Conservation (phyloP, 2,329 filamentous ascomycete genomes). For the Penicillium sp. region DNA sequence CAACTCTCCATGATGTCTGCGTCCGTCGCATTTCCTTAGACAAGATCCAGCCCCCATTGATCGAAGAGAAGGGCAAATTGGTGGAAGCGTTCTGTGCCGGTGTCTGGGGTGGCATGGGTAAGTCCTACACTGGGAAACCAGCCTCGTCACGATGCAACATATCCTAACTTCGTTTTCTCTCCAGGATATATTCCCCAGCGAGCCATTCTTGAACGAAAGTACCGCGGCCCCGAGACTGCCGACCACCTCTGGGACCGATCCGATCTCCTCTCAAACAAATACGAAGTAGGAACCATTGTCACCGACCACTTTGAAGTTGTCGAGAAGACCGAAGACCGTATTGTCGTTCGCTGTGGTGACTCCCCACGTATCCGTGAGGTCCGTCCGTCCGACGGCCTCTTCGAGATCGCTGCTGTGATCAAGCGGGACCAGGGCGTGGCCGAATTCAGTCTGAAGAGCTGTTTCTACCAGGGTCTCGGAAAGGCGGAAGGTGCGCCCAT, state of each 20-base stretch:
- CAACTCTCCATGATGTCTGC: conserved; percentile 63
- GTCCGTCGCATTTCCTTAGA: conserved; percentile 61
- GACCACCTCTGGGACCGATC: conserved; percentile 60
- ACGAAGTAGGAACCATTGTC: conserved; percentile 62
- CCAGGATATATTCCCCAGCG: conserved; percentile 53
- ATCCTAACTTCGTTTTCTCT: background rate
- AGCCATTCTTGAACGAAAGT: conserved; percentile 58
- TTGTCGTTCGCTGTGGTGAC: conserved; percentile 65
- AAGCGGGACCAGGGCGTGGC: conserved; percentile 59
- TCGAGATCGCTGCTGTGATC: conserved; percentile 61
- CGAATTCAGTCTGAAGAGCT: conserved; percentile 65
- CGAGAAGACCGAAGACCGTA: conserved; percentile 58
- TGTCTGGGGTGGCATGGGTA: conserved; percentile 65
- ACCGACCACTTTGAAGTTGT: conserved; percentile 73
- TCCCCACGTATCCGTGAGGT: conserved; percentile 58
- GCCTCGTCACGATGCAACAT: background rate
- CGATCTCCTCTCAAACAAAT: conserved; percentile 56
- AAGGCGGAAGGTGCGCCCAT: conserved; percentile 46
- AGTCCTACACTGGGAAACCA: conserved; percentile 19
- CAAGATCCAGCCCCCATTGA: conserved; percentile 63
- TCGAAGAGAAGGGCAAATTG: conserved; percentile 60
- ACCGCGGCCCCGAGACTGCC: conserved; percentile 54
- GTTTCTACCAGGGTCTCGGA: conserved; percentile 57
- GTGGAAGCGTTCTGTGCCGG: conserved; percentile 66
- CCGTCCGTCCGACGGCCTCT: conserved; percentile 63